phyloP scores from a whole-genome alignment of 2,329 filamentous ascomycete genomes.

The Exophiala xenobiotica region DNA sequence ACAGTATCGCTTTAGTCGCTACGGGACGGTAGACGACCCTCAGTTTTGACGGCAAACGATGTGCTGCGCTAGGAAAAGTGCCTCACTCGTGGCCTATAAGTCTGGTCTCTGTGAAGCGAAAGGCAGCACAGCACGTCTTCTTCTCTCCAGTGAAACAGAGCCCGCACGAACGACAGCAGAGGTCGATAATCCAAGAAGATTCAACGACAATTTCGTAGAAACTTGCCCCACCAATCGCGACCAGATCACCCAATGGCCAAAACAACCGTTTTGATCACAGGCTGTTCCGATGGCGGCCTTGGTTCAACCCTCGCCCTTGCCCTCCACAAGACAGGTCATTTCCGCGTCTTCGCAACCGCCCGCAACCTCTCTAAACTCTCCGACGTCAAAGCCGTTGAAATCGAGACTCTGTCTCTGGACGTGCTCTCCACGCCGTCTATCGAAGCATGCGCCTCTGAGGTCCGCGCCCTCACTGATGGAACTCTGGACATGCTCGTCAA shows the following conservation, averaged over 20 bases:
- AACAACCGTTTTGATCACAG: slow-evolving; percentile 25
- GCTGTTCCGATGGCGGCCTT: slow-evolving; percentile 41
- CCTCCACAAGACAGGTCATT: slow-evolving; percentile 37
- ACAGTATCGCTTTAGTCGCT: no score
- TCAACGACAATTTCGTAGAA: no score
- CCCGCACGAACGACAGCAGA: no score
- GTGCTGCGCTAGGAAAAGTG: no score
- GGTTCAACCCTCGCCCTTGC: slow-evolving; percentile 41
- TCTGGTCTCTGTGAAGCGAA: no score
- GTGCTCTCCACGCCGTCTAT: slow-evolving; percentile 34
- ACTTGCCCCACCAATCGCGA: no score
- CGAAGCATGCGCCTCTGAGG: slow-evolving; percentile 33
- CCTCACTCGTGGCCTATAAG: no score
- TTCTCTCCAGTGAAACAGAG: no score
- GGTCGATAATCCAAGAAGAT: no score
- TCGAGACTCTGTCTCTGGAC: slow-evolving; percentile 36
- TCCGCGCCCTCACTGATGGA: slow-evolving; percentile 25
- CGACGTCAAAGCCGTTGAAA: slow-evolving; percentile 22
- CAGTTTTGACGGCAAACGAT: no score
- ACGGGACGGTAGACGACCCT: no score
- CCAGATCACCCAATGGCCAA: background rate
- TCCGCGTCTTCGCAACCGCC: slow-evolving; percentile 44
- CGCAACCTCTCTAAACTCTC: slow-evolving; percentile 39
- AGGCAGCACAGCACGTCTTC: no score
- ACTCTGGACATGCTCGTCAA: slow-evolving; percentile 47